Percentiles rank a stretch among this genome's conserved stretches.
Conservation (phyloP, 192 early-diverging fungal genomes). For the Jimgerdemannia flammicorona region DNA sequence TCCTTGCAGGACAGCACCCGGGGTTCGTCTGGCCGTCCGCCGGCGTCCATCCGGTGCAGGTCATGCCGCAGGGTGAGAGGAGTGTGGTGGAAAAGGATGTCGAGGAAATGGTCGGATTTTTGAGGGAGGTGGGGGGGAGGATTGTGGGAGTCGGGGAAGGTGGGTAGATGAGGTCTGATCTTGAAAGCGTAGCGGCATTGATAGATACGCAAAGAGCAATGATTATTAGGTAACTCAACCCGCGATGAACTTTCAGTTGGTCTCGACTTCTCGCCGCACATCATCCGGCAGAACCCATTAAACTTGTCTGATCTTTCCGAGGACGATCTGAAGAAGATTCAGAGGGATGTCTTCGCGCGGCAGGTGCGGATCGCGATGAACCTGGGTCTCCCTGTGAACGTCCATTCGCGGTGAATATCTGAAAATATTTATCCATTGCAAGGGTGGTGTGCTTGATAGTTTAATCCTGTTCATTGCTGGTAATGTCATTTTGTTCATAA, state of each 20-base stretch:
- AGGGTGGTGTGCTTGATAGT: no score
- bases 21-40: conserved; percentile 41
- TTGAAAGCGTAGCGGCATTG: no score
- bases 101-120: conserved; percentile 36
- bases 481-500: no score
- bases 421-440: background rate
- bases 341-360: conserved; percentile 42
- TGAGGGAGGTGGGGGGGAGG: conserved; percentile 28
- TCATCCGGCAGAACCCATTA: conserved; percentile 22
- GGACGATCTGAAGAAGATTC: conserved; percentile 42
- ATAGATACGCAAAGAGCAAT: no score
- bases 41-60: conserved; percentile 52
- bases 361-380: conserved; percentile 44
- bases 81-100: conserved; percentile 32
- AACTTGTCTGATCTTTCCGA: conserved; percentile 22
- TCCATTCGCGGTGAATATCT: conserved; percentile 42
- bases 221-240: background rate
- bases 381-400: conserved; percentile 44
- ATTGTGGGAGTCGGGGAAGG: conserved; percentile 39
- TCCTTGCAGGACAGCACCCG: conserved; percentile 17
- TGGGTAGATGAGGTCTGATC: background rate
- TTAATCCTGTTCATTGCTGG: no score
- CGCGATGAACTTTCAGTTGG: conserved; percentile 28
- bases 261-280: conserved; percentile 44
- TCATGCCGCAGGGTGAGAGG: conserved; percentile 25